Base-by-base conservation (phyloP, 805 yeast species). In the Candida gorgasii region DNA sequence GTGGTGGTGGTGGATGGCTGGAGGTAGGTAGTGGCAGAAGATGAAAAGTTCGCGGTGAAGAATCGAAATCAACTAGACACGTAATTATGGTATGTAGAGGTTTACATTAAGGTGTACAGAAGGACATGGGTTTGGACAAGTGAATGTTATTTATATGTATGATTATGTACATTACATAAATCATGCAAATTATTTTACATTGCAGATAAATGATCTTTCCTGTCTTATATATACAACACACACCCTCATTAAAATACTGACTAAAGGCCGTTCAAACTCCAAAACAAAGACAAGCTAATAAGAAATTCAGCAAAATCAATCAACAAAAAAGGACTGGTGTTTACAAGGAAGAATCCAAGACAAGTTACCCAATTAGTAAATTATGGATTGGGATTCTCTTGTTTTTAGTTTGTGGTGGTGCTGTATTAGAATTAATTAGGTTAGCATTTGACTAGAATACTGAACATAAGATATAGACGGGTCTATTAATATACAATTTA, bases 211-310 rank as follows among this genome's bases (percentile, higher is more conserved):
- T n/a, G n/a, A n/a, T n/a, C n/a, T n/a, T n/a, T n/a, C n/a, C n/a
- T n/a, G n/a, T n/a, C n/a, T n/a, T n/a, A n/a, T n/a, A n/a, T n/a
- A n/a, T n/a, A n/a, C n/a, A n/a, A n/a, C n/a, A n/a, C n/a, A n/a
- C n/a, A n/a, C n/a, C n/a, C n/a, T n/a, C n/a, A n/a, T n/a, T 29
- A 14, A 8, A 31, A 18, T 33, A 37, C 45, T 42, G 38, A 37
- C 42, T n/a, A 14, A 9, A 72, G 90, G 87, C 86, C 48, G 57
- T 73, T 23, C 97, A 89, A 74, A 85, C 96, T 20, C 90, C 93
- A 44, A 82, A 78, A 56, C 96, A 90, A 69, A 84, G 90, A 67
- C 72, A 78, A 42, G 96, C 96, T n/a, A 90, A 90, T 64, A 78
- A 77, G 56, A 86, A 83, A 61, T 92, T 82, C 63, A 88, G 86